Conservation (phyloP, 2,329 filamentous ascomycete genomes). For the Cladosporium sp. region DNA sequence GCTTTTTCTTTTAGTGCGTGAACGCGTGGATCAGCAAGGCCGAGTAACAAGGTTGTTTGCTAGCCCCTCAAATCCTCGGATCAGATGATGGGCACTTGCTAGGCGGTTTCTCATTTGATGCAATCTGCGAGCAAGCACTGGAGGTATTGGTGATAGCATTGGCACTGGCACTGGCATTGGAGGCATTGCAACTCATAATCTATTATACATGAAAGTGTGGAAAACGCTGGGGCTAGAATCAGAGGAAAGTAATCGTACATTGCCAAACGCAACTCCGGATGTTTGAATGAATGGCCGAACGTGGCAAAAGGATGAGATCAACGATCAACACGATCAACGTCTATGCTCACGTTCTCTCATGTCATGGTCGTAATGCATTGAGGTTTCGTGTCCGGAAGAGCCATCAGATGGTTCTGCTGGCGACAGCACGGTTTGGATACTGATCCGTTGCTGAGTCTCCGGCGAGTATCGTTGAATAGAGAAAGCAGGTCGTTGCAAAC, state of each 20-base stretch:
- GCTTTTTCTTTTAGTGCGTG: no score
- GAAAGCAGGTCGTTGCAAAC: not conserved
- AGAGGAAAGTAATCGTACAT: no score
- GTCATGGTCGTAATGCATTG: not conserved
- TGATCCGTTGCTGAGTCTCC: constrained; percentile 7
- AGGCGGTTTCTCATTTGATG: no score
- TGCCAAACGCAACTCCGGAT: not conserved
- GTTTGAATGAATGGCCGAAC: no score
- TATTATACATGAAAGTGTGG: not conserved
- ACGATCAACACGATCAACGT: not conserved
- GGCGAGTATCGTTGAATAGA: constrained; percentile 4
- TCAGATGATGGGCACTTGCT: no score
- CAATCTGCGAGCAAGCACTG: no score
- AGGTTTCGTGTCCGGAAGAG: not conserved
- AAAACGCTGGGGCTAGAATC: no score
- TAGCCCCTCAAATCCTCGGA: no score
- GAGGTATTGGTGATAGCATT: no score
- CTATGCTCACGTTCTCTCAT: not conserved
- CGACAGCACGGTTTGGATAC: constrained; percentile 12
- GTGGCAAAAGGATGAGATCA: not conserved
- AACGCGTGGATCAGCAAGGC: no score
- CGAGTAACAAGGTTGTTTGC: no score
- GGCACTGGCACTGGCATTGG: no score
- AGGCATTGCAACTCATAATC: not conserved
- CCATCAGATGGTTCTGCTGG: constrained; percentile 10